Percentiles rank a stretch among this genome's conserved stretches.
phyloP scores from a whole-genome alignment of 2,329 filamentous ascomycete genomes.

The Decorospora gaudefroyi region DNA sequence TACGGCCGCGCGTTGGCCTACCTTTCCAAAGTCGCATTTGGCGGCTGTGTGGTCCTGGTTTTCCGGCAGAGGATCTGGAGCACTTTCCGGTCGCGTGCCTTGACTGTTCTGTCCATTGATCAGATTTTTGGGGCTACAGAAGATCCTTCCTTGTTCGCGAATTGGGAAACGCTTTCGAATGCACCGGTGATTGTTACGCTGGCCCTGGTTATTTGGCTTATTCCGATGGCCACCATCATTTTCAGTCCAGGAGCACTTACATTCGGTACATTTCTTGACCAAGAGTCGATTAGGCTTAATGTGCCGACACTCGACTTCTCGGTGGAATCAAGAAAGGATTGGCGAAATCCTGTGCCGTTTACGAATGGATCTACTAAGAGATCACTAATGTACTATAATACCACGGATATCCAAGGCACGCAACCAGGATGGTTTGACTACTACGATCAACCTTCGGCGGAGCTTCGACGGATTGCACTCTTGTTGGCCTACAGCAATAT shows the following conservation, averaged over 20 bases:
- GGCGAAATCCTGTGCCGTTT: slow-evolving; percentile 36
- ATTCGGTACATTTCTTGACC: slow-evolving; percentile 40
- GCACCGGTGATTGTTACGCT: slow-evolving; percentile 35
- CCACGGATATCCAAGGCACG: slow-evolving; percentile 31
- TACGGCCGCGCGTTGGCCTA: slow-evolving; percentile 46
- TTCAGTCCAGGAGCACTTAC: slow-evolving; percentile 47
- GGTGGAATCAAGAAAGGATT: slow-evolving; percentile 40
- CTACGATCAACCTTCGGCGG: slow-evolving; percentile 43
- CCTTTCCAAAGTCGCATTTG: slow-evolving; percentile 43
- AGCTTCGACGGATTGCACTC: slow-evolving; percentile 36
- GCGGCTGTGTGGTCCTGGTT: slow-evolving; percentile 37
- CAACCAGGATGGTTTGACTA: slow-evolving; percentile 42
- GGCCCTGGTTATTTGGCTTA: slow-evolving; percentile 42
- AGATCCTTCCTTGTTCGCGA: slow-evolving; percentile 41
- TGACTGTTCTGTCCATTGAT: slow-evolving; percentile 45
- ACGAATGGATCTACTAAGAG: slow-evolving; percentile 29
- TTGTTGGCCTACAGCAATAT: slow-evolving; percentile 40
- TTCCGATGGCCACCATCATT: slow-evolving; percentile 46
- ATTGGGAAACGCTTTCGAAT: slow-evolving; percentile 40
- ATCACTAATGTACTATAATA: slow-evolving; percentile 44
- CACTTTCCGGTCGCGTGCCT: slow-evolving; percentile 37
- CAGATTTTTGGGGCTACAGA: slow-evolving; percentile 44
- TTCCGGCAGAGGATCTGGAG: slow-evolving; percentile 47
- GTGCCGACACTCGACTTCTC: slow-evolving; percentile 40
- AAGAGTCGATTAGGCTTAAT: slow-evolving; percentile 16